Evolutionary conservation across 2,329 filamentous ascomycete genomes (phyloP).

Genomic region (Xylariaceae sp.): DNA sequence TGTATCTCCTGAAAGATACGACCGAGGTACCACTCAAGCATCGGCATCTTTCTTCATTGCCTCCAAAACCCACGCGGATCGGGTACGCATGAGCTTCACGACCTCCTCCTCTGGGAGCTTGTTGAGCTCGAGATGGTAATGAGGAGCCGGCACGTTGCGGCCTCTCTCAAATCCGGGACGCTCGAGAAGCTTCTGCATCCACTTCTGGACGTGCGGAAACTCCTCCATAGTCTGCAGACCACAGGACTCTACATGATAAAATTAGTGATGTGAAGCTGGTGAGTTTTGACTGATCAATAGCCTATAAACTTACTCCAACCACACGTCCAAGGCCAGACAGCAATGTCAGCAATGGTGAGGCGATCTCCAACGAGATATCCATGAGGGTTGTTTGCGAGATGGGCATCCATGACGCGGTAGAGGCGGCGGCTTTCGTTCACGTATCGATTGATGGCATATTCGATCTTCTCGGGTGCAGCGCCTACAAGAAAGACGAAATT

Average conservation of each 20-base stretch:
- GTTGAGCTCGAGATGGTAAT: slow-evolving; percentile 6
- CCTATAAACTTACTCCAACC: slow-evolving; percentile 7
- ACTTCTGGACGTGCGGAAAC: slow-evolving; percentile 70
- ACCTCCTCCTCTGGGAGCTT: slow-evolving; percentile 43
- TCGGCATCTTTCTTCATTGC: slow-evolving; percentile 62
- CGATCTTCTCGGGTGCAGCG: slow-evolving; percentile 58
- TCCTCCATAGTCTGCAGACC: slow-evolving; percentile 46
- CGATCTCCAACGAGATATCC: slow-evolving; percentile 62
- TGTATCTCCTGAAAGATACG: too few relatives aligned
- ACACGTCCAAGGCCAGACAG: slow-evolving; percentile 66
- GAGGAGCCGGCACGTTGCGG: slow-evolving; percentile 63
- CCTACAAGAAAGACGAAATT: not conserved
- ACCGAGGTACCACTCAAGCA: too few relatives aligned
- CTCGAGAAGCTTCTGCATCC: slow-evolving; percentile 67
- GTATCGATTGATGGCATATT: slow-evolving; percentile 78
- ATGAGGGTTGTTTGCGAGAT: slow-evolving; percentile 53
- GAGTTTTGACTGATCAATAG: not conserved
- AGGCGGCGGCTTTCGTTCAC: slow-evolving; percentile 77
- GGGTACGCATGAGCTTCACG: slow-evolving; percentile 50
- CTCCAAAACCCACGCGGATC: slow-evolving; percentile 60
- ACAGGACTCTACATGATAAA: not conserved
- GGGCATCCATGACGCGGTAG: slow-evolving; percentile 70
- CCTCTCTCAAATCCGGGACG: slow-evolving; percentile 71
- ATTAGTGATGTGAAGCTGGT: not conserved
- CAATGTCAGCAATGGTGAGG: slow-evolving; percentile 71